These are phyloP conservation scores for Dryas octopetala DNA, from an alignment of 306 rosid genomes.

Conservation along the genomic window DNA sequence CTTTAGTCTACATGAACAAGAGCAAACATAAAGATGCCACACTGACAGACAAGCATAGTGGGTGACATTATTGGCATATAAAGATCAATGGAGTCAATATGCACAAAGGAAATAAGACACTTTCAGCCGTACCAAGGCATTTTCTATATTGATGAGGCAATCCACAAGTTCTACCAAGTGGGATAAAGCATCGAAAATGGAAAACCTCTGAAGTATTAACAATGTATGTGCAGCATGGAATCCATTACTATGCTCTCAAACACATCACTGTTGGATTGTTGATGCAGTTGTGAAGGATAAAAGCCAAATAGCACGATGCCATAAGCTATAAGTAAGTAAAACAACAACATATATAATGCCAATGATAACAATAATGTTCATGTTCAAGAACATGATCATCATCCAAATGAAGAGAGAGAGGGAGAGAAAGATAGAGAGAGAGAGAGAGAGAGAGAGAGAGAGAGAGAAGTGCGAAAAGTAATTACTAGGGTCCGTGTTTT, in stretches of 20 bases:
- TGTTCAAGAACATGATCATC: not conserved
- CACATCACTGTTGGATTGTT: not conserved
- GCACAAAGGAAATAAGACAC: not conserved
- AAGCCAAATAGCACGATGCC: not conserved
- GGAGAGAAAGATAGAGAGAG: no score
- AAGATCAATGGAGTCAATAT: not conserved
- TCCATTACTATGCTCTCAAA: not conserved
- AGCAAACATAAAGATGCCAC: not conserved
- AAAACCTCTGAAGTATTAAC: not conserved
- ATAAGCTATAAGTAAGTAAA: not conserved
- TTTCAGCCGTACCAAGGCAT: not conserved
- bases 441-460: not conserved
- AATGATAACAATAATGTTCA: not conserved
- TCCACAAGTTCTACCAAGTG: not conserved
- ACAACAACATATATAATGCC: not conserved
- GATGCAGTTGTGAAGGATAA: not conserved
- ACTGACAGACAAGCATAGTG: not conserved
- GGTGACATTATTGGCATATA: not conserved
- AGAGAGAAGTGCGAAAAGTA: not conserved
- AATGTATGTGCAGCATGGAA: not conserved
- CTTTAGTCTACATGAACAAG: no score
- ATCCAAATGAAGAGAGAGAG: not conserved
- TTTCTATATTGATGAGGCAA: not conserved
- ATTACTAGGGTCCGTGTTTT: not conserved
- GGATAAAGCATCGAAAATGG: not conserved